Evolutionary conservation across 1,284 basidiomycete genomes (phyloP).

Genomic region (Puccinia hordei): DNA sequence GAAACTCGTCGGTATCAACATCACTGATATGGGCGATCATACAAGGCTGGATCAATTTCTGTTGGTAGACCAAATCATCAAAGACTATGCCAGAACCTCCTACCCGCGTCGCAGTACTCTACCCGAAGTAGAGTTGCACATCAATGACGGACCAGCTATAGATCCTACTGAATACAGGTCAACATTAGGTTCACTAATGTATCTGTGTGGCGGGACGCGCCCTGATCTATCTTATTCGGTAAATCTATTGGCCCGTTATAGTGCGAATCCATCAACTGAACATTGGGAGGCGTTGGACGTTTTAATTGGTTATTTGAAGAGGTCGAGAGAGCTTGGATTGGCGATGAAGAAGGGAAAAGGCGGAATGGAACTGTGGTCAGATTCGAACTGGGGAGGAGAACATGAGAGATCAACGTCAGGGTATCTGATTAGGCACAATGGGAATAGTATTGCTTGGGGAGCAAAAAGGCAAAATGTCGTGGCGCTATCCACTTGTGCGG

Average conservation of each 20-base stretch:
- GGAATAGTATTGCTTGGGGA: conserved; percentile 17
- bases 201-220: background rate
- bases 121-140: background rate
- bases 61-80: background rate
- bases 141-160: background rate
- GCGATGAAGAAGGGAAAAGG: background rate
- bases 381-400: conserved; percentile 42
- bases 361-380: background rate
- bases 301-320: conserved; percentile 17
- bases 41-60: background rate
- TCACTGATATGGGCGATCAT: background rate
- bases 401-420: conserved; percentile 1
- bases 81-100: background rate
- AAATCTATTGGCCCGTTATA: background rate
- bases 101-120: background rate
- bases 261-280: background rate
- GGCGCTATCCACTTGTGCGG: background rate
- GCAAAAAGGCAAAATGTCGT: conserved; percentile 15
- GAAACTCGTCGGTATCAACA: background rate
- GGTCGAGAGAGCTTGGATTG: background rate
- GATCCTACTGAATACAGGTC: background rate
- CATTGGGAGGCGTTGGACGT: conserved; percentile 18
- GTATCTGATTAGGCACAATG: background rate
- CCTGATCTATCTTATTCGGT: conserved; percentile 14
- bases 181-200: background rate